A percentile compares a stretch with the other conserved stretches of the same genome.
Conservation (phyloP, 805 yeast species). For the Hanseniaspora nectarophila region DNA sequence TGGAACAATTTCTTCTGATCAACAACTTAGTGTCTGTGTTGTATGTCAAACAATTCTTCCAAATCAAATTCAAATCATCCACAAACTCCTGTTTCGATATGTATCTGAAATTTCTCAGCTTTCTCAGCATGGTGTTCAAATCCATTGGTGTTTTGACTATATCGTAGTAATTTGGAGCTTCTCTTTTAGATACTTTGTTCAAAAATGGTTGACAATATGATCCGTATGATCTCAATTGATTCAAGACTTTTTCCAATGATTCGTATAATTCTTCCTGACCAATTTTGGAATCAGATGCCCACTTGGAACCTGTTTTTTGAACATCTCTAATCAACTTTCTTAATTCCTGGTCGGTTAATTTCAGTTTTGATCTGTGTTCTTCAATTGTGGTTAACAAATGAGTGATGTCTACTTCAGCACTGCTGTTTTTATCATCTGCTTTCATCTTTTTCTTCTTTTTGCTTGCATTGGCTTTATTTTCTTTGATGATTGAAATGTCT, state of each 20-base stretch:
- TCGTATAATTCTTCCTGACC: slow-evolving; percentile 98
- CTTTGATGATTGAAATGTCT: not conserved
- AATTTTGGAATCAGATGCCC: slow-evolving; percentile 90
- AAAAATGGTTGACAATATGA: slow-evolving; percentile 94
- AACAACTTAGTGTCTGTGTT: slow-evolving; percentile 93
- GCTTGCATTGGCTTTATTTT: not conserved
- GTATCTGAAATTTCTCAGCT: slow-evolving; percentile 71
- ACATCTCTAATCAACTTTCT: slow-evolving; percentile 82
- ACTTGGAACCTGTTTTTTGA: slow-evolving; percentile 85
- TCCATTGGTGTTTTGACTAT: slow-evolving; percentile 94
- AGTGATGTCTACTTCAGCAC: slow-evolving; percentile 43
- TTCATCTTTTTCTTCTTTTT: slow-evolving; percentile 8
- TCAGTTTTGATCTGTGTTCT: slow-evolving; percentile 59
- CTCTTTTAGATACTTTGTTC: slow-evolving; percentile 92
- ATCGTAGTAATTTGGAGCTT: slow-evolving; percentile 91
- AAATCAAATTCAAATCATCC: slow-evolving; percentile 87
- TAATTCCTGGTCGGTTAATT: slow-evolving; percentile 69
- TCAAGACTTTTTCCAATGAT: slow-evolving; percentile 89
- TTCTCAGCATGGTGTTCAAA: slow-evolving; percentile 83
- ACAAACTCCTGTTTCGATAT: slow-evolving; percentile 78
- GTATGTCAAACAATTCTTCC: slow-evolving; percentile 87
- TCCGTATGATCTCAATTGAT: slow-evolving; percentile 79
- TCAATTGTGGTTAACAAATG: slow-evolving; percentile 72
- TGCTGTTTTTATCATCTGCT: not conserved
- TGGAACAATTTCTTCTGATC: slow-evolving; percentile 78